Evolutionary conservation across 345 rosid species (phyloP), one percentile per base, ranked within the genome.

Genomic region (Gynandropsis gynandra): DNA sequence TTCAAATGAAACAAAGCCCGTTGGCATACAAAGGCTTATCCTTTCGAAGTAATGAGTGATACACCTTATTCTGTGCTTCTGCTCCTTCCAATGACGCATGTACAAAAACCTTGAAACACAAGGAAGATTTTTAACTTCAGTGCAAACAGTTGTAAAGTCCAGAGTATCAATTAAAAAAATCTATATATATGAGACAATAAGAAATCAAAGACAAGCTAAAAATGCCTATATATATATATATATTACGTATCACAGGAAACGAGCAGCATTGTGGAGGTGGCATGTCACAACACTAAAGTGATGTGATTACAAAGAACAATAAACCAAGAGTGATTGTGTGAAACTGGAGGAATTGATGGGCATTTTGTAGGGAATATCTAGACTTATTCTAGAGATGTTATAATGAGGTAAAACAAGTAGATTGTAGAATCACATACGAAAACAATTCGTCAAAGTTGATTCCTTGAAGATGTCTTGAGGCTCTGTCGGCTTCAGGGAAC

Each of bases 1-100:
- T 77, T 90, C 95, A 72, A 83, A 90, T n/a, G 96, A 87, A 34
- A 90, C 81, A 65, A 66, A 68, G 29, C 96, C 98, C n/a, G 32
- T 45, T 19, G 98, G 96, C 68, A 75, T 68, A 51, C 17, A 49
- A 12, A 60, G 68, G 58, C 78, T 71, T 62, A 87, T 76, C 73
- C 89, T 77, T 50, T 58, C 78, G 63, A 83, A 89, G 76, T 83
- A 87, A 62, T 80, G 82, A 6, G 64, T 32, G 10, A 82, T 68
- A 54, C 95, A 87, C 70, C 60, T 83, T 49, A 87, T 59, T 61
- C 86, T 86, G 64, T 62, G 67, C 64, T 90, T 78, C 58, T 67
- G 87, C 24, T 24, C 67, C 43, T 61, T 74, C 63, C 69, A 70
- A 50, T 76, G 77, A 35, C 66, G 20, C 43, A 59, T 69, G 65